Base-by-base conservation (phyloP, 208 protist genomes). In the Acanthamoeba triangularis region DNA sequence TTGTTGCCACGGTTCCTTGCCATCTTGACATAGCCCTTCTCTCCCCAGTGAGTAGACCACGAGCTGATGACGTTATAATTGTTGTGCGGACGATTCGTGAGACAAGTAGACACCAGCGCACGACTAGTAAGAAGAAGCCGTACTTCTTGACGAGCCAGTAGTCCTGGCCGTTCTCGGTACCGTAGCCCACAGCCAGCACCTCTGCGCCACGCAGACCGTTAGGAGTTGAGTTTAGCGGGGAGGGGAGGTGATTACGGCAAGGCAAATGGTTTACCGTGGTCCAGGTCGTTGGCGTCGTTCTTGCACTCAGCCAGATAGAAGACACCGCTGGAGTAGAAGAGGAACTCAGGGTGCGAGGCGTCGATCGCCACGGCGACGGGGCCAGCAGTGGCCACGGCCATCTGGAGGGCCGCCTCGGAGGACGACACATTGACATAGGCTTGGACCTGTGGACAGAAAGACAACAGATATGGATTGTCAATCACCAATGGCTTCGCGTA, bases 341-440 rank as follows among this genome's bases (percentile, higher is more conserved):
- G 78, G 98, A 98, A 99, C 18, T 94, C 96, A 28, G 95, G 7
- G 96, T 98, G 90, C 93, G 97, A 65, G 96, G 99, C 98, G 95
- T 99, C 98, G 18, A 99, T 99, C 23, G 98, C 99, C 61, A 99
- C 97, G 78, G 80, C 44, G 25, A 88, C 80, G 30, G 80, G 80
- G n/a, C 80, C 80, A 13, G 52, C 72, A 23, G 72, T 88, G 47
- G 80, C 80, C 25, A 88, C 23, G 49, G 80, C 80, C 80, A 63
- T 6, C 80, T 88, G 80, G 13, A 88, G 91, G n/a, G 65, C 97
- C 7, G 97, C 88, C 97, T 99, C 98, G 90, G 80, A 63, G n/a
- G 80, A 25, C 49, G 80, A 54, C n/a, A 88, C 80, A 28, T 88
- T 88, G 80, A 88, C 80, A n/a, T 88, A 88, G 35, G 47, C 49